Evolutionary conservation across 2,329 filamentous ascomycete genomes (phyloP).

Genomic region (Metarhizium robertsii): DNA sequence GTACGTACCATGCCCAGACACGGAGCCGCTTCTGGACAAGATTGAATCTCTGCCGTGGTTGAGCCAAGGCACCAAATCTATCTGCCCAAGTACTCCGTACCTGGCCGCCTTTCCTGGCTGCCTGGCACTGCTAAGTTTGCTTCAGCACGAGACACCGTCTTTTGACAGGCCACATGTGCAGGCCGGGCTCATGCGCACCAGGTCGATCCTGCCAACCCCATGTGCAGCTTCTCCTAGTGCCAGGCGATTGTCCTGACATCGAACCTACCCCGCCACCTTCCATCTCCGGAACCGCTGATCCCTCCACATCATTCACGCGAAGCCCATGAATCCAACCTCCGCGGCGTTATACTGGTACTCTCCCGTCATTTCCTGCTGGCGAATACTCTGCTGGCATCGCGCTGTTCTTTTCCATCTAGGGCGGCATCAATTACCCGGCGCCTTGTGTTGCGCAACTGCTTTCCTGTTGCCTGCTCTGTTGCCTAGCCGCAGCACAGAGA

Average conservation of each 20-base stretch:
- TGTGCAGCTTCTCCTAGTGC: too few species aligned
- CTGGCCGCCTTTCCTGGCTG: too few species aligned
- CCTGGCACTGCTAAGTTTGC: too few species aligned
- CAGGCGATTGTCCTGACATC: neutral
- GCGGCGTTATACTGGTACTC: neutral
- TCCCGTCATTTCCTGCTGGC: neutral
- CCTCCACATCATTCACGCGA: conserved; percentile 3
- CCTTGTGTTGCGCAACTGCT: neutral
- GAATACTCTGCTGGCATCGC: neutral
- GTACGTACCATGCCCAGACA: too few species aligned
- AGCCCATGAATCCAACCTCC: neutral
- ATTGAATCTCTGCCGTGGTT: too few species aligned
- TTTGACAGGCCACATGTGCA: too few species aligned
- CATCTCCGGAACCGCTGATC: conserved; percentile 8
- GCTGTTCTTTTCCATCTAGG: neutral
- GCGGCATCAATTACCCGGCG: neutral
- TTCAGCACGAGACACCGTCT: too few species aligned
- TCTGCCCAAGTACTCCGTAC: too few species aligned
- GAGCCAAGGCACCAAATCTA: neutral
- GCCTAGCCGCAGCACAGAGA: neutral
- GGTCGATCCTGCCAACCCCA: too few species aligned
- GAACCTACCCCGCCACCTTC: conserved; percentile 9
- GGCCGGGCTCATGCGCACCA: too few species aligned
- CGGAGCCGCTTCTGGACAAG: too few species aligned
- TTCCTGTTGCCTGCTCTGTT: conserved; percentile 4